A percentile compares a stretch with the other conserved stretches of the same genome.
Evolutionary conservation across 2,329 filamentous ascomycete genomes (phyloP).

Genomic region (Trichophyton rubrum): DNA sequence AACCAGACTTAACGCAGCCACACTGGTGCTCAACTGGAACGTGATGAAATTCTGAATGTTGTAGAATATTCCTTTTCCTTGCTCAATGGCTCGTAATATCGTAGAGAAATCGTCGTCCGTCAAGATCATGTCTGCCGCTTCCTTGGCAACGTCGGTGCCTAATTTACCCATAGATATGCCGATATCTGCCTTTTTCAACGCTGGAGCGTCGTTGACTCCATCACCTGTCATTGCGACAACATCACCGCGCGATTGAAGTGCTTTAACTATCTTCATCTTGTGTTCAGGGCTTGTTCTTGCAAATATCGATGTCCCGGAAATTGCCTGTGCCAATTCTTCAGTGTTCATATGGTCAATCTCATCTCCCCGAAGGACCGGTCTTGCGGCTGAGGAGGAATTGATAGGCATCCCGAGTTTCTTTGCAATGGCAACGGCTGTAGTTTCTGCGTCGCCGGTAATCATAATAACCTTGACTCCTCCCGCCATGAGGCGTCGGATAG

Average conservation of each 20-base stretch:
- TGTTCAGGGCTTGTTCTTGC: constrained; percentile 93
- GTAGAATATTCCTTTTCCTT: constrained; percentile 98
- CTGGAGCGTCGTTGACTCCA: constrained; percentile 93
- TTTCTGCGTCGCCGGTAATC: constrained; percentile 96
- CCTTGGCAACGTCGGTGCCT: constrained; percentile 94
- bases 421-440: constrained; percentile 86
- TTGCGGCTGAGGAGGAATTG: constrained; percentile 41
- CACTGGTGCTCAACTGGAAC: constrained; percentile 94
- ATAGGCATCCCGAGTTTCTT: constrained; percentile 91
- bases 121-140: constrained; percentile 77
- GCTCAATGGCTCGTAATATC: constrained; percentile 89
- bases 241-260: constrained; percentile 81
- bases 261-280: constrained; percentile 91
- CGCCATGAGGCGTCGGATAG: constrained; percentile 79
- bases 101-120: constrained; percentile 83
- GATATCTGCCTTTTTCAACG: constrained; percentile 93
- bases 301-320: constrained; percentile 84
- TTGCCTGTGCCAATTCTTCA: constrained; percentile 67
- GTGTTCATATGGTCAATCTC: constrained; percentile 90
- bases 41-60: constrained; percentile 99
- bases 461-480: constrained; percentile 96
- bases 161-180: constrained; percentile 93
- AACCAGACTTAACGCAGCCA: constrained; percentile 80
- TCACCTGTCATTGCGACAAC: constrained; percentile 99
- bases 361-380: constrained; percentile 67